These are phyloP conservation scores for Dendrobium chrysotoxum DNA, from an alignment of 106 monocot genomes.

Conservation along the genomic window DNA sequence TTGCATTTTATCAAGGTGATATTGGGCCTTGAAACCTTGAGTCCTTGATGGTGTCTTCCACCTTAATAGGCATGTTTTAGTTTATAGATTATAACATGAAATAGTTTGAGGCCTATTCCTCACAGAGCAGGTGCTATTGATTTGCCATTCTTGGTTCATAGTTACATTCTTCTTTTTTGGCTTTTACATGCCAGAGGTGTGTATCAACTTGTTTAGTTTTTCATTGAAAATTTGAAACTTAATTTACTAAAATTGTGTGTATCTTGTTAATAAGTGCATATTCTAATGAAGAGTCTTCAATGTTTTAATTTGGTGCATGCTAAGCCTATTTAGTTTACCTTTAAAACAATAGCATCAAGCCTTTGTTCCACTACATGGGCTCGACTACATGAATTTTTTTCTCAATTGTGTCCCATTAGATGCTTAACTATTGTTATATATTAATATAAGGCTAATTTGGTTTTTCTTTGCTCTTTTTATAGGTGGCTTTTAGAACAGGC, in stretches of 20 bases:
- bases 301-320: not conserved
- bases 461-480: slow-evolving; percentile 15
- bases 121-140: not conserved
- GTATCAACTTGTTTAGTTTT: not conserved
- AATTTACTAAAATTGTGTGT: not conserved
- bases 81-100: no score
- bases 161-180: not conserved
- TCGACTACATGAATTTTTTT: no score
- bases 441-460: not conserved
- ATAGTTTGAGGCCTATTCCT: not conserved
- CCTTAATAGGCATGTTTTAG: no score
- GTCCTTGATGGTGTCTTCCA: no score
- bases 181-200: not conserved
- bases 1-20: no score
- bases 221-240: not conserved
- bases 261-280: not conserved
- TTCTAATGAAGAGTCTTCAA: not conserved
- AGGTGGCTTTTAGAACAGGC: slow-evolving; percentile 94
- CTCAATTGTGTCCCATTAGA: not conserved
- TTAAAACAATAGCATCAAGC: no score
- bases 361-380: no score
- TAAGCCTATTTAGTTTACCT: not conserved
- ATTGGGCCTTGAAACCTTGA: no score
- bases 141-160: not conserved
- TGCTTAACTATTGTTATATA: not conserved